Evolutionary conservation across 1,284 basidiomycete genomes (phyloP), one percentile per base, ranked within the genome.

Genomic region (Sanghuangporus baumii): DNA sequence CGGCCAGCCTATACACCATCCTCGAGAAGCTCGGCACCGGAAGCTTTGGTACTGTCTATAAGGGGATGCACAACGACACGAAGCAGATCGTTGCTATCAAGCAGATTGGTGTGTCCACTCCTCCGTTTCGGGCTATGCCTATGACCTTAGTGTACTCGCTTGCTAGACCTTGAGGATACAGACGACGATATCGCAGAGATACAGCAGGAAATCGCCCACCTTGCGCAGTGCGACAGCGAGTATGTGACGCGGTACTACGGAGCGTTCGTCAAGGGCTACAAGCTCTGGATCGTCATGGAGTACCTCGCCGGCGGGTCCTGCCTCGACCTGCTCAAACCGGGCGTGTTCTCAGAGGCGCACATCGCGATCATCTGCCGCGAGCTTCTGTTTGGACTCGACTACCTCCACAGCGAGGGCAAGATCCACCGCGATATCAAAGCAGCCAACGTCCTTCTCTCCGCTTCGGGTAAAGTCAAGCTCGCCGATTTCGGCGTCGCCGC

Each of bases 281-380:
- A 98, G 74, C 81, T 99, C 18, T 99, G 97, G 97, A 99, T 99
- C 72, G 83, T 99, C 71, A 99, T 99, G 97, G 96, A 99, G 75
- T 98, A 94, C 74, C 88, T 98, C 57, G 95, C 95, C 0, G 97
- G 96, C 38, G 96, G 96, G n/a, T 98, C 95, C 20, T 98, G 96
- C 76, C 85, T 97, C 58, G 96, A 98, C 74, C 81, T 99, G 56
- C 84, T 98, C 69, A 97, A 96, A 74, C 86, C 93, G 0, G 96
- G 94, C 26, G 79, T 86, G 20, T 97, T 98, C 73, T 86, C 89
- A 7, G 97, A 99, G 75, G 81, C 84, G 0, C 94, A 98, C 71
- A 97, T 98, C 66, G 95, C 96, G 14, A 89, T 97, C 68, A 86
- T 98, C 66, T 95, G 93, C 71, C 89, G 93, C 57, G 96, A 99